phyloP scores from a whole-genome alignment of 1,284 basidiomycete species.

The Tilletia caries region DNA sequence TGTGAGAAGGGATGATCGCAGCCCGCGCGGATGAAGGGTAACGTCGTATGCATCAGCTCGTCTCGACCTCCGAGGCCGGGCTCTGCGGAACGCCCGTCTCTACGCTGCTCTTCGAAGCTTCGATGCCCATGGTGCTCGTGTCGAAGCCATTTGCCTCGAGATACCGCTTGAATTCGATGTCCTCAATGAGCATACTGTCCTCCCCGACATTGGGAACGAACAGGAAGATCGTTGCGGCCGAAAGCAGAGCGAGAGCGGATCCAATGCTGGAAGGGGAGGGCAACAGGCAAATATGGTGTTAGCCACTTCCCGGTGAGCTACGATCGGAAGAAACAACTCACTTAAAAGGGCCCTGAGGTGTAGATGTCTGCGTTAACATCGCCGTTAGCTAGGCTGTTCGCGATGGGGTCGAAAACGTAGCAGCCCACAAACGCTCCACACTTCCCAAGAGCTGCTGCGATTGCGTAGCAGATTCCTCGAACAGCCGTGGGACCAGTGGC shows the following conservation, averaged over 20 bases:
- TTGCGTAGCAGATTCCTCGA: conserved; percentile 44
- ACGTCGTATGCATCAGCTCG: background rate
- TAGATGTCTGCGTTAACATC: conserved; percentile 23
- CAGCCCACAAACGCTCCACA: conserved; percentile 59
- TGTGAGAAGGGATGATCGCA: too few relatives aligned
- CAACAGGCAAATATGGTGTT: background rate
- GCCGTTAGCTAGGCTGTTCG: conserved; percentile 24
- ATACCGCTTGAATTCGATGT: conserved; percentile 60
- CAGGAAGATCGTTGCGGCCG: conserved; percentile 69
- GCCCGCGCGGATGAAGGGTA: too few relatives aligned
- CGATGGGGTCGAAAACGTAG: conserved; percentile 41
- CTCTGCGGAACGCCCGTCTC: background rate
- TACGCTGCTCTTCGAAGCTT: background rate
- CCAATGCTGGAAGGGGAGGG: conserved; percentile 45
- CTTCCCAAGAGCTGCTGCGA: conserved; percentile 78
- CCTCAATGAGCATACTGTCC: conserved; percentile 77
- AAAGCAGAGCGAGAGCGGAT: conserved; percentile 69
- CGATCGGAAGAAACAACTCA: conserved; percentile 27
- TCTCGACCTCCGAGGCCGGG: background rate
- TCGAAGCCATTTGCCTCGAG: conserved; percentile 44
- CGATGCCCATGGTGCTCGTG: conserved; percentile 36
- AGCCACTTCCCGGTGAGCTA: too few relatives aligned
- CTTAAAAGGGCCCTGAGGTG: conserved; percentile 50
- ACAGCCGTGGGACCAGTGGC: conserved; percentile 38
- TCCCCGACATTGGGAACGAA: conserved; percentile 71